Conservation (phyloP, 1,139 yeast species). For the Blastobotrys illinoisensis region DNA sequence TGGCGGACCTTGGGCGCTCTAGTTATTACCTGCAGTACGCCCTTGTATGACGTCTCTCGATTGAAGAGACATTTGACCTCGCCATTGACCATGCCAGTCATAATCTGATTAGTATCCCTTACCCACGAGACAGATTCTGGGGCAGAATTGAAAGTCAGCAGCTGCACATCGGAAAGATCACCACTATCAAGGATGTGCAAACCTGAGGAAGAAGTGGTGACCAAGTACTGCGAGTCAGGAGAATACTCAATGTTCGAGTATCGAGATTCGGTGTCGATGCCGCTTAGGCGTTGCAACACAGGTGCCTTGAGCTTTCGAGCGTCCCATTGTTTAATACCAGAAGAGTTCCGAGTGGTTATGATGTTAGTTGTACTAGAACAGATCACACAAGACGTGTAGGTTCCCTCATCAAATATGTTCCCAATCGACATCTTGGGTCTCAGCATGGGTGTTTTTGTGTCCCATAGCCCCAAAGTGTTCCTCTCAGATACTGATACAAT, state of each 20-base stretch:
- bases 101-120: slow-evolving; percentile 32
- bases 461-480: slow-evolving; percentile 22
- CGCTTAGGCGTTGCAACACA: slow-evolving; percentile 23
- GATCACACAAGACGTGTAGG: neutral
- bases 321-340: slow-evolving; percentile 32
- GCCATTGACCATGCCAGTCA: slow-evolving; percentile 34
- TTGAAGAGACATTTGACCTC: slow-evolving; percentile 32
- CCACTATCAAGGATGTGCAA: slow-evolving; percentile 35
- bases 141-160: slow-evolving; percentile 18
- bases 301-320: slow-evolving; percentile 32
- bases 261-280: neutral
- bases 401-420: neutral
- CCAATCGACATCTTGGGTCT: slow-evolving; percentile 13
- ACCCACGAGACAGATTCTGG: slow-evolving; percentile 30
- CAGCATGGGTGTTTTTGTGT: slow-evolving; percentile 26
- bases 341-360: neutral
- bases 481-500: slow-evolving; percentile 22
- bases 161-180: slow-evolving; percentile 31
- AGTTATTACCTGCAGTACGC: slow-evolving; percentile 33
- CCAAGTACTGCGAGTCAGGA: slow-evolving; percentile 27
- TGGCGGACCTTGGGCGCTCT: slow-evolving; percentile 35
- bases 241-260: slow-evolving; percentile 16
- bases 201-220: slow-evolving; percentile 23
- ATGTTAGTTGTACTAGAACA: neutral
- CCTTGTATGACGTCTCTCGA: slow-evolving; percentile 32